phyloP scores from a whole-genome alignment of 805 yeast species.

The Myxozyma monticola region DNA sequence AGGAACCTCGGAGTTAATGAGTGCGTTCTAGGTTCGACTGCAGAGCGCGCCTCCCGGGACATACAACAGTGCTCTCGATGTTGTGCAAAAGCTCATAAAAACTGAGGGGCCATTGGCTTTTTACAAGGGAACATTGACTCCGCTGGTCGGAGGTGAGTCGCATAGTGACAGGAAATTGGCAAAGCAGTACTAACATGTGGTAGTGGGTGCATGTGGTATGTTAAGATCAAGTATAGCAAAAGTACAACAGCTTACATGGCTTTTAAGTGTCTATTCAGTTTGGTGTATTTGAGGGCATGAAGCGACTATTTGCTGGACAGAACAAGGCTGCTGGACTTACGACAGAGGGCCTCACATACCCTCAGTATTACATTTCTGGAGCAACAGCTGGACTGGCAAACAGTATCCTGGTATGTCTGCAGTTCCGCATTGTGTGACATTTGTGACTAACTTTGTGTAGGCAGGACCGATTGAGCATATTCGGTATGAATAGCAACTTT shows the following conservation, averaged over 20 bases:
- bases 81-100: constrained; percentile 63
- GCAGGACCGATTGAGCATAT: constrained; percentile 28
- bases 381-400: constrained; percentile 91
- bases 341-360: constrained; percentile 46
- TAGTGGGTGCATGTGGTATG: constrained; percentile 81
- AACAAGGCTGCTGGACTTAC: constrained; percentile 41
- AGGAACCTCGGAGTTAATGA: not conserved
- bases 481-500: constrained; percentile 10
- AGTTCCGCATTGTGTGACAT: not conserved
- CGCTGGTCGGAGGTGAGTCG: constrained; percentile 66
- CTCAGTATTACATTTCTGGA: constrained; percentile 81
- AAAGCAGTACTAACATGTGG: constrained; percentile 43
- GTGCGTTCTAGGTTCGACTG: constrained; percentile 86
- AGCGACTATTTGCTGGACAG: constrained; percentile 60
- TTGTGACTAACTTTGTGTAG: not conserved
- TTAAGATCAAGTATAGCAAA: not conserved
- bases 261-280: constrained; percentile 74
- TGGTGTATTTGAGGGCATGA: constrained; percentile 93
- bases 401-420: constrained; percentile 54
- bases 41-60: constrained; percentile 83
- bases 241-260: not conserved
- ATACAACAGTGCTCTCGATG: constrained; percentile 73
- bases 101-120: constrained; percentile 86
- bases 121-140: constrained; percentile 92
- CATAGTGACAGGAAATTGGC: constrained; percentile 44